Evolutionary conservation across 2,329 filamentous ascomycete species (phyloP).

Genomic region (Pestalotiopsis sp.): DNA sequence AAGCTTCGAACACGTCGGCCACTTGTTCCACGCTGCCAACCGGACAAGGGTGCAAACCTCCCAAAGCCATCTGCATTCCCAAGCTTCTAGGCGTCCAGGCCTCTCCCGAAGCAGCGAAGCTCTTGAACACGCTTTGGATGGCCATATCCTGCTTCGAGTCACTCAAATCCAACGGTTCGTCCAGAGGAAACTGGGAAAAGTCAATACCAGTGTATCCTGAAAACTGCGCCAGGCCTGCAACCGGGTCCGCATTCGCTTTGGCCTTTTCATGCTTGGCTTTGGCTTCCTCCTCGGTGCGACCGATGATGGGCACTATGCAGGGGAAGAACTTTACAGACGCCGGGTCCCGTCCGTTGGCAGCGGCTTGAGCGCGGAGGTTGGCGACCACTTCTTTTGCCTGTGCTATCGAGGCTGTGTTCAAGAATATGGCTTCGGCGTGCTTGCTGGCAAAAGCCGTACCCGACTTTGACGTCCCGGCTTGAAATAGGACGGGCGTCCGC

Average conservation of each 20-base stretch:
- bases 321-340: constrained; percentile 56
- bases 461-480: constrained; percentile 60
- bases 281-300: constrained; percentile 52
- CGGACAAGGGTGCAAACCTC: constrained; percentile 15
- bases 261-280: constrained; percentile 8
- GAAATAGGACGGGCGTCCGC: constrained; percentile 57
- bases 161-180: constrained; percentile 12
- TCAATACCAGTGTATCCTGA: constrained; percentile 18
- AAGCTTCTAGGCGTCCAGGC: constrained; percentile 13
- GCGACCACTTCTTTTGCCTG: constrained; percentile 51
- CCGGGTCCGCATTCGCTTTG: constrained; percentile 4
- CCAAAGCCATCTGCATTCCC: constrained; percentile 16
- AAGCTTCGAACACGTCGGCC: constrained; percentile 14
- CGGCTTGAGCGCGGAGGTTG: constrained; percentile 52
- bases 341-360: constrained; percentile 54
- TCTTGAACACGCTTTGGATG: constrained; percentile 15
- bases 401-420: constrained; percentile 51
- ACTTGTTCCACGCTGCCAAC: constrained; percentile 16
- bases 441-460: constrained; percentile 56
- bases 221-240: constrained; percentile 16
- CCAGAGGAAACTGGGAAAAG: constrained; percentile 10
- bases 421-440: constrained; percentile 62
- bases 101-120: constrained; percentile 3
- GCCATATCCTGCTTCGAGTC: constrained; percentile 11
- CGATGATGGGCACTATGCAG: constrained; percentile 50